Evolutionary conservation across 1,139 yeast genomes (phyloP).

Genomic region (Hanseniaspora uvarum): DNA sequence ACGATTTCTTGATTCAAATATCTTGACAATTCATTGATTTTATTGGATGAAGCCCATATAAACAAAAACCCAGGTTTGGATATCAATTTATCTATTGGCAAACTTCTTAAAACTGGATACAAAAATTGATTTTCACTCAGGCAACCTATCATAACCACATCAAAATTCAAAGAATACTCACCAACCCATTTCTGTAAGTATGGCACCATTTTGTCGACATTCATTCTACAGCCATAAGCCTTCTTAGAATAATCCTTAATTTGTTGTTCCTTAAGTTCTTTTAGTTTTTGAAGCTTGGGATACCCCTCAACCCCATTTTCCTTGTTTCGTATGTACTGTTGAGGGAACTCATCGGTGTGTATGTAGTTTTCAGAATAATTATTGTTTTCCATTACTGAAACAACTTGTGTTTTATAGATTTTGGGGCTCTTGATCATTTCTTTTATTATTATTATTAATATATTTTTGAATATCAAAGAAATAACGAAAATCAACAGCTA

Average conservation of each 20-base stretch:
- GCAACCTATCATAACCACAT: conserved; percentile 87
- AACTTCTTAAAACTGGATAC: conserved; percentile 45
- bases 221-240: conserved; percentile 57
- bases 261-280: conserved; percentile 49
- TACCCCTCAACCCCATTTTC: conserved; percentile 66
- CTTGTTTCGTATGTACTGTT: conserved; percentile 53
- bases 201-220: conserved; percentile 44
- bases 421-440: neutral
- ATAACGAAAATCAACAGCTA: neutral
- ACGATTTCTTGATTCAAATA: conserved; percentile 48
- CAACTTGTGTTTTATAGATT: conserved; percentile 9
- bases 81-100: conserved; percentile 65
- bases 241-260: conserved; percentile 42
- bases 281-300: conserved; percentile 64
- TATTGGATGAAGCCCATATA: conserved; percentile 74
- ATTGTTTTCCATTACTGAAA: conserved; percentile 11
- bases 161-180: conserved; percentile 53
- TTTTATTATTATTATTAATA: conserved; percentile 17
- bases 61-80: conserved; percentile 78
- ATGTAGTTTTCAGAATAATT: conserved; percentile 66
- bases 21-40: conserved; percentile 52
- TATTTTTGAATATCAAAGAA: too few relatives aligned
- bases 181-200: conserved; percentile 53
- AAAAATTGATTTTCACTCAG: conserved; percentile 61
- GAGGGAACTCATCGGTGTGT: conserved; percentile 53